Base-by-base conservation (phyloP, 208 protist species). In the Herpetomonas samuelpessoai region DNA sequence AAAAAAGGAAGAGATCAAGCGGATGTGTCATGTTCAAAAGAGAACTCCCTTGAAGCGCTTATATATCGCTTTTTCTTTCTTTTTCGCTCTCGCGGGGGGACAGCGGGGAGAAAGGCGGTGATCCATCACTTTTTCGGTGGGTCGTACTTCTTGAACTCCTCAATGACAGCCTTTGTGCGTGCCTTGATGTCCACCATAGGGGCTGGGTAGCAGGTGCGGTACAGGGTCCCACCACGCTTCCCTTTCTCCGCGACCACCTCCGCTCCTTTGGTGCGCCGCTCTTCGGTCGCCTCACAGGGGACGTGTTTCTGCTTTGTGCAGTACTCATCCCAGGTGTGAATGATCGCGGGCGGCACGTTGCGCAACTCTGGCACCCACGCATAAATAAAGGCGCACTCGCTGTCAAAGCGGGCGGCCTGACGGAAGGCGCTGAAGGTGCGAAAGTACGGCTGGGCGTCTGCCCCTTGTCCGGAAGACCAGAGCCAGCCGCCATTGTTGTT, bases 401-500 rank as follows among this genome's bases (percentile, higher is more conserved):
- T 68, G 48, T 91, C 83, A 52, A 85, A 85, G 21, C 71, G 68
- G 46, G 66, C 60, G 0, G 82, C 80, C 51, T 92, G 88, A 29
- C 73, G 79, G 66, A 90, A 88, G 0, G 84, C 74, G 67, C 86
- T 94, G 68, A 94, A 90, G 21, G 74, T 85, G 38, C 84, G 88
- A 53, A 94, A 94, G 73, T 76, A 94, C 18, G 82, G 84, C 64
- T 90, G 81, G 30, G 84, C 60, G 62, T 94, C 88, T 2, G 84
- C 85, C 2, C 88, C 88, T 49, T 88, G 78, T 0, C 79, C 79
- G 0, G 84, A 77, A 12, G 73, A 83, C 82, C 88, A 90, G 19
- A 86, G 74, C 88, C 88, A 94, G 1, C 88, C 83, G n/a, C 79
- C 88, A 61, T 61, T 94, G 80, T 97, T 95, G 68, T 80, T 88